Evolutionary conservation across 257 asterid species (phyloP).

Genomic region (Sherardia arvensis): DNA sequence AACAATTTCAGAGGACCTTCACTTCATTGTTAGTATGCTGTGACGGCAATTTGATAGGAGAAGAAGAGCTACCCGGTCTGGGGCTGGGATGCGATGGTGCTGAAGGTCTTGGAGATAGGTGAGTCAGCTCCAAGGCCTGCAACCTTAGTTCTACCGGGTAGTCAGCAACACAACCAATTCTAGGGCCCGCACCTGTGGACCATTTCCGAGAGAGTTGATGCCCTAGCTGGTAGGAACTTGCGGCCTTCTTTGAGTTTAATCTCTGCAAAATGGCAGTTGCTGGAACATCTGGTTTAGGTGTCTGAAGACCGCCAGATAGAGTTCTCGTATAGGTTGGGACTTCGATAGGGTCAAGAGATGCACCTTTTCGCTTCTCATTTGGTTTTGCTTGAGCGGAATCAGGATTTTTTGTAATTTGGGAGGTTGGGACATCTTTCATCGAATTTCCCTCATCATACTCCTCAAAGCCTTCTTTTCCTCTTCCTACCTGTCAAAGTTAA

Average conservation of each 20-base stretch:
- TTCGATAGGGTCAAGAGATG: conserved; percentile 17
- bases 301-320: conserved; percentile 81
- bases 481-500: conserved; percentile 35
- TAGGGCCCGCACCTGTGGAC: conserved; percentile 91
- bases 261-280: conserved; percentile 52
- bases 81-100: conserved; percentile 21
- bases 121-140: conserved; percentile 79
- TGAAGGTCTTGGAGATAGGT: conserved; percentile 57
- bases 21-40: conserved; percentile 12
- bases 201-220: conserved; percentile 59
- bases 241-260: conserved; percentile 69
- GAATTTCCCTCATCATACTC: conserved; percentile 20
- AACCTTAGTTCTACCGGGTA: conserved; percentile 72
- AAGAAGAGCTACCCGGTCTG: conserved; percentile 19
- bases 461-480: conserved; percentile 56
- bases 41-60: conserved; percentile 24
- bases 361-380: conserved; percentile 23
- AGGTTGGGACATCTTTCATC: conserved; percentile 8
- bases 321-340: conserved; percentile 52
- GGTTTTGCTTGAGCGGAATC: conserved; percentile 26
- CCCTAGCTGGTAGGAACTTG: conserved; percentile 68
- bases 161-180: conserved; percentile 87
- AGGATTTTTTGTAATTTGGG: conserved; percentile 21
- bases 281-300: conserved; percentile 75
- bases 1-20: conserved; percentile 5